phyloP scores from a whole-genome alignment of 208 protist species.

The Wallacemonas sp. region DNA sequence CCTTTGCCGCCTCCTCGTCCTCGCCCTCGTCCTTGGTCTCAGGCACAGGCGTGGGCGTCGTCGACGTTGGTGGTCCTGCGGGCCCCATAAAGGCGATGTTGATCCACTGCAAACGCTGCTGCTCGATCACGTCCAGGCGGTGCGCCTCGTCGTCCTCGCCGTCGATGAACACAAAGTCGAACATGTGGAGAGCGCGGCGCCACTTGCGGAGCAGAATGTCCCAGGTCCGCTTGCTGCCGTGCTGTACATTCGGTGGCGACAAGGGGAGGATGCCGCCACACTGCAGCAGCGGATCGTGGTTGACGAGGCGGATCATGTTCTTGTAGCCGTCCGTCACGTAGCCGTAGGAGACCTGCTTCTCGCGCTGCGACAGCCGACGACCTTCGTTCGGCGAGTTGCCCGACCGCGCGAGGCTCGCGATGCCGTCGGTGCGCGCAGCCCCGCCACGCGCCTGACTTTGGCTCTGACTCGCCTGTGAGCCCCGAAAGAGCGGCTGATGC shows the following conservation, averaged over 20 bases:
- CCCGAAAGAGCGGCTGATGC: not conserved
- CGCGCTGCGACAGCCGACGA: conserved; percentile 63
- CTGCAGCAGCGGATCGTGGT: conserved; percentile 73
- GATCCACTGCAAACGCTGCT: conserved; percentile 81
- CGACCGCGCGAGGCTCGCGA: conserved; percentile 2
- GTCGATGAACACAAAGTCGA: conserved; percentile 87
- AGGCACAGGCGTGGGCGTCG: too few relatives aligned
- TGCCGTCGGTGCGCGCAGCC: not conserved
- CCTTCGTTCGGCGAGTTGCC: conserved; percentile 67
- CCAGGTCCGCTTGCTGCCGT: conserved; percentile 81
- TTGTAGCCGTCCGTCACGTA: conserved; percentile 75
- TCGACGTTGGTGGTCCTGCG: too few relatives aligned
- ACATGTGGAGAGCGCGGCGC: conserved; percentile 87
- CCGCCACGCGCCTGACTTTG: not conserved
- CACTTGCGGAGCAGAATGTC: conserved; percentile 86
- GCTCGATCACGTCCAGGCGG: conserved; percentile 40
- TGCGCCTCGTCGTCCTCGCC: conserved; percentile 54
- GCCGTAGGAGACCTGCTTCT: conserved; percentile 82
- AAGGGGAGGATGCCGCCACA: conserved; percentile 76
- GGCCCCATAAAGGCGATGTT: conserved; percentile 41
- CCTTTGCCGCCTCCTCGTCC: not conserved
- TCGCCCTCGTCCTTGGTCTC: not conserved
- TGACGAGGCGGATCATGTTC: conserved; percentile 82
- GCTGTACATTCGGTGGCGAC: conserved; percentile 47
- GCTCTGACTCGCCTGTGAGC: not conserved